Evolutionary conservation across 768 basidiomycete genomes (phyloP).

Genomic region (Boletus fagicola): DNA sequence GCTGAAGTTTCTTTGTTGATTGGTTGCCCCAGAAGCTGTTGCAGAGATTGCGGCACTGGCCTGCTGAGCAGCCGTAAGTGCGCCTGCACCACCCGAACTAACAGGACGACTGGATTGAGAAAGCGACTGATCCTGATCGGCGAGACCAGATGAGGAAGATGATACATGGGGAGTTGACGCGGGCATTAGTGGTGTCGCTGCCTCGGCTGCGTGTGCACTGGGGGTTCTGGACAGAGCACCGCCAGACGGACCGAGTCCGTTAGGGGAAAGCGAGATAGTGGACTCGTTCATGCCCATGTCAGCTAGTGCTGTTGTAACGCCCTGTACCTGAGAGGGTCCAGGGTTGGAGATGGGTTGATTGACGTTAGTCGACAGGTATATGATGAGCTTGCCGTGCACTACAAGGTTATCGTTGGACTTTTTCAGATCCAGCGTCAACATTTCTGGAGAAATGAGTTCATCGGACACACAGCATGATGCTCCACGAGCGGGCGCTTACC

Average conservation of each 20-base stretch:
- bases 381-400: slow-evolving; percentile 96
- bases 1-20: slow-evolving; percentile 82
- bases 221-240: slow-evolving; percentile 55
- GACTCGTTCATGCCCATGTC: slow-evolving; percentile 62
- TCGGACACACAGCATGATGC: neutral
- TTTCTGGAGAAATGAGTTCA: slow-evolving; percentile 54
- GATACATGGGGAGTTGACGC: slow-evolving; percentile 38
- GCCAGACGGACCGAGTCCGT: slow-evolving; percentile 35
- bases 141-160: slow-evolving; percentile 25
- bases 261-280: slow-evolving; percentile 55
- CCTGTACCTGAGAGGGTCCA: slow-evolving; percentile 69
- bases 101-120: slow-evolving; percentile 36
- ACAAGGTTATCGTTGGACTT: slow-evolving; percentile 99
- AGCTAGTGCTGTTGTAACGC: slow-evolving; percentile 55
- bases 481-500: slow-evolving; percentile 52
- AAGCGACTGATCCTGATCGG: slow-evolving; percentile 31
- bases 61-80: slow-evolving; percentile 22
- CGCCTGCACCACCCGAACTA: slow-evolving; percentile 31
- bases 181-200: slow-evolving; percentile 40
- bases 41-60: slow-evolving; percentile 18
- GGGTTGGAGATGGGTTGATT: slow-evolving; percentile 81
- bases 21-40: slow-evolving; percentile 41
- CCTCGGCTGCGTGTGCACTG: slow-evolving; percentile 66
- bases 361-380: slow-evolving; percentile 93
- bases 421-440: slow-evolving; percentile 94